These are phyloP conservation scores for Diplodia seriata DNA, from an alignment of 2,329 filamentous ascomycete species.

Conservation along the genomic window DNA sequence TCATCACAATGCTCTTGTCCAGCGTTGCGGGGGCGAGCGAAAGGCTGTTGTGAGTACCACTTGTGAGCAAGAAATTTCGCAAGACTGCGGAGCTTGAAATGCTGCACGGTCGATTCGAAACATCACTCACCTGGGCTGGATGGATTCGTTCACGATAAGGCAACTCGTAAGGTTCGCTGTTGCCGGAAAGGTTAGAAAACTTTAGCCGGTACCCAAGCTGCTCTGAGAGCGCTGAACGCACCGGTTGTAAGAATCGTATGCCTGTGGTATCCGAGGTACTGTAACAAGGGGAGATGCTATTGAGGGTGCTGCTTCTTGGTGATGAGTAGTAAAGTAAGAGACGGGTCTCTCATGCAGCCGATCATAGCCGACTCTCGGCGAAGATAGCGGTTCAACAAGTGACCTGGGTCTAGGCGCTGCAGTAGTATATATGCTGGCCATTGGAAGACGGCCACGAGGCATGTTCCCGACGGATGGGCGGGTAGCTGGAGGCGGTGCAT, in stretches of 20 bases:
- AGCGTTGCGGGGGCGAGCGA: not conserved
- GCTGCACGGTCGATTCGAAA: not conserved
- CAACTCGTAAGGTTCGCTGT: not conserved
- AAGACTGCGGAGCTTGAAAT: not conserved
- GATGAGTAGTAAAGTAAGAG: not conserved
- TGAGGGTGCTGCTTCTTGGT: slow-evolving; percentile 2
- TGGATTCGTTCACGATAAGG: not conserved
- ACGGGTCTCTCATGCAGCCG: not conserved
- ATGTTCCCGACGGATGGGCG: slow-evolving; percentile 42
- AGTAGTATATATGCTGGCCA: slow-evolving; percentile 27
- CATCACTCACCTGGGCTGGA: slow-evolving; percentile 5
- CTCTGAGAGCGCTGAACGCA: not conserved
- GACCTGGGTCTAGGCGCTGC: slow-evolving; percentile 35
- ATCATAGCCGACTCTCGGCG: not conserved
- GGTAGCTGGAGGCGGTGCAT: slow-evolving; percentile 35
- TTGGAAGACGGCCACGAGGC: slow-evolving; percentile 44
- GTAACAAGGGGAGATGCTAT: not conserved
- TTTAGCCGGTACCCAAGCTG: not conserved
- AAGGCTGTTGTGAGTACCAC: slow-evolving; percentile 3
- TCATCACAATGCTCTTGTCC: slow-evolving; percentile 1
- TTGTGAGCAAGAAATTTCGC: slow-evolving; percentile 2
- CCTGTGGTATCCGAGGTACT: not conserved
- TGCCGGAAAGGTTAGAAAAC: not conserved
- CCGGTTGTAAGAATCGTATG: not conserved
- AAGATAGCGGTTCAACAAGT: slow-evolving; percentile 6